Conservation (phyloP, 2,329 filamentous ascomycete genomes). For the Aspergillus sp. region DNA sequence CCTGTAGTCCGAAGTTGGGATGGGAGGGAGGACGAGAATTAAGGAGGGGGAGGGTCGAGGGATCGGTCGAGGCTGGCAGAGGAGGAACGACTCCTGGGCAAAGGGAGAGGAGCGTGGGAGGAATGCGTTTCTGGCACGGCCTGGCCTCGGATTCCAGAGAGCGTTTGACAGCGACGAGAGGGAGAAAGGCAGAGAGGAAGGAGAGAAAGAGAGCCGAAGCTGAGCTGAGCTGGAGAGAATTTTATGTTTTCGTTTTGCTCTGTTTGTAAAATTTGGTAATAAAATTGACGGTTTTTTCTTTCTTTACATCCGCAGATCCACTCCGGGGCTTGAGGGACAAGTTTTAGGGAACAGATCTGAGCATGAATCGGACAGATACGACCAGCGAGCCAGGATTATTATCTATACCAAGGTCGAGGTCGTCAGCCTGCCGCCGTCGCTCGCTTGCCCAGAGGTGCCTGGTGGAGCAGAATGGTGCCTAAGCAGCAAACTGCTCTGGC, state of each 20-base stretch:
- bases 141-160: neutral
- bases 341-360: slow-evolving; percentile 5
- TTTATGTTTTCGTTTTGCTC: slow-evolving; percentile 39
- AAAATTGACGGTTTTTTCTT: slow-evolving; percentile 19
- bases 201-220: slow-evolving; percentile 19
- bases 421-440: slow-evolving; percentile 12
- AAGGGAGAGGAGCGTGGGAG: slow-evolving; percentile 17
- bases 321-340: slow-evolving; percentile 12
- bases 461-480: slow-evolving; percentile 9
- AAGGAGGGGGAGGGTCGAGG: slow-evolving; percentile 15
- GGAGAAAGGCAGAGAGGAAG: slow-evolving; percentile 5
- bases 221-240: slow-evolving; percentile 24
- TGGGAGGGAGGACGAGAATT: slow-evolving; percentile 3
- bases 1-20: slow-evolving; percentile 3
- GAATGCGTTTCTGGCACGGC: slow-evolving; percentile 16
- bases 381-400: neutral
- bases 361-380: neutral
- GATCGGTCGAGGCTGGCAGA: slow-evolving; percentile 14
- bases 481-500: neutral
- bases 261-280: slow-evolving; percentile 32
- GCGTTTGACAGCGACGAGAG: neutral
- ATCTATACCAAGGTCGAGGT: slow-evolving; percentile 5
- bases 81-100: slow-evolving; percentile 19
- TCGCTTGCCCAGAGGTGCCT: slow-evolving; percentile 10
- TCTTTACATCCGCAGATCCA: slow-evolving; percentile 33